A percentile compares a stretch with the other conserved stretches of the same genome.
Conservation (phyloP, 176 grass and related monocot genomes). For the Triticum aestivum region IWGSC_CS_RefSeq_v2.1 NC_057795.1:426991241-426991740, state of each 20-base stretch:
- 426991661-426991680: conserved; percentile 69
- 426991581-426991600: conserved; percentile 52
- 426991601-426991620: conserved; percentile 70
- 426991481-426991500: conserved; percentile 80
- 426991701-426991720: conserved; percentile 38
- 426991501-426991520: conserved; percentile 92
- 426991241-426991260: neutral
- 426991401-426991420: conserved; percentile 40
- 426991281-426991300: neutral
- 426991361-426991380: conserved; percentile 66
- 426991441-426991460: conserved; percentile 24
- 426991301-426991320: conserved; percentile 17
- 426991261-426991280: neutral
- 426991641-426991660: conserved; percentile 57
- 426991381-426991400: conserved; percentile 42
- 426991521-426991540: conserved; percentile 52
- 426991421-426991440: conserved; percentile 37
- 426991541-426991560: conserved; percentile 34
- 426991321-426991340: conserved; percentile 20
- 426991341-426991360: conserved; percentile 53
- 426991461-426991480: conserved; percentile 37
- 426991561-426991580: conserved; percentile 61
- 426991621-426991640: conserved; percentile 66
- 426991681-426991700: conserved; percentile 80
- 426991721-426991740: conserved; percentile 61